Percentiles rank a stretch among this genome's conserved stretches.
These are phyloP conservation scores for Myxozyma geophila DNA, from an alignment of 805 yeast species.

Conservation along the genomic window DNA sequence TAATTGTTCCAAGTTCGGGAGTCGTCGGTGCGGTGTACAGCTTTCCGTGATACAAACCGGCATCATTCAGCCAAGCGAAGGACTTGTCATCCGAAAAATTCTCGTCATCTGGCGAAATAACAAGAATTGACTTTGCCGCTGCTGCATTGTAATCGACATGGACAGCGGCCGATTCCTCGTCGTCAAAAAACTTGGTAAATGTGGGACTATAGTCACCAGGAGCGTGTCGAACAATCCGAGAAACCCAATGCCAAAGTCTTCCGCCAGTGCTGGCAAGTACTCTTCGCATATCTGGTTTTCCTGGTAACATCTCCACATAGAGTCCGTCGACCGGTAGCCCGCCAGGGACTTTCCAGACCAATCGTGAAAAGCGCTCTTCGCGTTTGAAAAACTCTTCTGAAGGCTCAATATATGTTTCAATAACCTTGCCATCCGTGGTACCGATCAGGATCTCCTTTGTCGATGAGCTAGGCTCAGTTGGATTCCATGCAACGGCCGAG, in stretches of 20 bases:
- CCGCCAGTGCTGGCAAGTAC: constrained; percentile 30
- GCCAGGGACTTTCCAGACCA: constrained; percentile 48
- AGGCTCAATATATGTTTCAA: constrained; percentile 54
- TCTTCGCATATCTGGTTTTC: constrained; percentile 36
- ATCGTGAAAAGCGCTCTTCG: constrained; percentile 50
- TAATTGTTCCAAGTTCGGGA: constrained; percentile 32
- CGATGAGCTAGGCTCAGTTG: constrained; percentile 44
- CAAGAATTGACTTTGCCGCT: constrained; percentile 16
- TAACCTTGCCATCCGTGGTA: constrained; percentile 54
- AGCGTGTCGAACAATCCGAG: constrained; percentile 29
- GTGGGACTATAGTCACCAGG: constrained; percentile 40
- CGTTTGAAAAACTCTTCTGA: constrained; percentile 52
- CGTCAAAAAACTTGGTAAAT: constrained; percentile 41
- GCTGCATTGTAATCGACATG: constrained; percentile 31
- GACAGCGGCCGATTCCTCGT: constrained; percentile 34
- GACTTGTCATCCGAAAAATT: constrained; percentile 33
- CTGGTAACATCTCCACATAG: constrained; percentile 31
- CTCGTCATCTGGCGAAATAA: constrained; percentile 37
- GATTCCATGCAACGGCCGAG: constrained; percentile 51
- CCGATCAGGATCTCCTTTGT: constrained; percentile 58
- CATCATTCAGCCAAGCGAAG: constrained; percentile 56
- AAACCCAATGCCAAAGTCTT: constrained; percentile 35
- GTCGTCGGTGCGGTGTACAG: constrained; percentile 39
- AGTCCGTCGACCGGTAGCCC: constrained; percentile 40
- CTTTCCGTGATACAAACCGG: constrained; percentile 54